Evolutionary conservation across 345 rosid species (phyloP).

Genomic region (Gossypium herbaceum): DNA sequence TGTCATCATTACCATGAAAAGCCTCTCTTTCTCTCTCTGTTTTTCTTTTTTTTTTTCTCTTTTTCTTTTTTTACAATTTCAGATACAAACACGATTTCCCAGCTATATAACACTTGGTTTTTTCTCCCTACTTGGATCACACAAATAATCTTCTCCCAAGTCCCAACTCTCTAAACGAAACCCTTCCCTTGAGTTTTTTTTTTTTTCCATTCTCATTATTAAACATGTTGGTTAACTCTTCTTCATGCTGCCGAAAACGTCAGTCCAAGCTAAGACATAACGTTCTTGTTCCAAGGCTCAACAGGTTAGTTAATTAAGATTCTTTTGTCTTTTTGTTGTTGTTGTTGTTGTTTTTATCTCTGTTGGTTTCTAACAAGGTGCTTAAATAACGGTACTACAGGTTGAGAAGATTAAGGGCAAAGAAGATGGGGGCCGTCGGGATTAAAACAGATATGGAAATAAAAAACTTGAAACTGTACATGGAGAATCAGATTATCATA

Average conservation of each 20-base stretch:
- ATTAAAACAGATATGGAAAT: constrained; percentile 40
- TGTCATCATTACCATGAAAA: constrained; percentile 64
- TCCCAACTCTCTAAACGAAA: background rate
- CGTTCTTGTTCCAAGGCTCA: constrained; percentile 21
- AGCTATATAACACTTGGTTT: constrained; percentile 28
- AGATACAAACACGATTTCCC: constrained; percentile 13
- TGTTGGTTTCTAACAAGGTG: constrained; percentile 6
- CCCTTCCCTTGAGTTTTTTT: background rate
- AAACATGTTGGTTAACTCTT: constrained; percentile 31
- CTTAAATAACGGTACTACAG: constrained; percentile 17
- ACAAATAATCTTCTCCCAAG: background rate
- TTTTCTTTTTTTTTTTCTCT: background rate
- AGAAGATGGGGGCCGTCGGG: constrained; percentile 2
- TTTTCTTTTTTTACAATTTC: background rate
- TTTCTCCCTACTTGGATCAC: constrained; percentile 10
- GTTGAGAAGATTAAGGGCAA: constrained; percentile 27
- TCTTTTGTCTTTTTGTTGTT: constrained; percentile 4
- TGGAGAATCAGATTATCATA: constrained; percentile 63
- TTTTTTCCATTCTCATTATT: constrained; percentile 1
- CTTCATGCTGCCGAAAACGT: constrained; percentile 14
- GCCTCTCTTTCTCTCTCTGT: constrained; percentile 23
- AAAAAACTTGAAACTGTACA: constrained; percentile 55
- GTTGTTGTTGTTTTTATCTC: constrained; percentile 1
- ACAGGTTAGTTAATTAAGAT: constrained; percentile 36
- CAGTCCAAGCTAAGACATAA: constrained; percentile 18